Evolutionary conservation across 2,329 filamentous ascomycete species (phyloP), one percentile per base, ranked within the genome.

Genomic region (Thelonectria blattea): DNA sequence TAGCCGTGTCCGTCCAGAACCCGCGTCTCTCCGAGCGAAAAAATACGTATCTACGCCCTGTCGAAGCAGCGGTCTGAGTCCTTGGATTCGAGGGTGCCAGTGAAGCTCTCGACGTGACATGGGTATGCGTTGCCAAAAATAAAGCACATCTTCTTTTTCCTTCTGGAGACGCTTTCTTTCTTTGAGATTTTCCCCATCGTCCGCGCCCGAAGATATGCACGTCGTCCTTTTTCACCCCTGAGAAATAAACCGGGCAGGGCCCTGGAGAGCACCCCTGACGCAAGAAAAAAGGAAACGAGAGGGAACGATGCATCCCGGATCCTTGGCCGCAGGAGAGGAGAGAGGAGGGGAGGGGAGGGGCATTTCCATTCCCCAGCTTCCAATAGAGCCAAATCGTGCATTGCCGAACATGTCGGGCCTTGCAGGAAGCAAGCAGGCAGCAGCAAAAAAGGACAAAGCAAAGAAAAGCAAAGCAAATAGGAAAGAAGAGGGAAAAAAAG

Each of bases 91-190:
- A 34, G 42, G 45, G 47, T 43, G 47, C 22, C 41, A 60, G 52
- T 46, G 52, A 48, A 47, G 41, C 24, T 55, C 37, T 42, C 47
- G 42, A 27, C 42, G 18, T n/a, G 47, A 51, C 51, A 55, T 51
- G 47, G 57, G 37, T 52, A 18, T 30, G 20, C 15, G 45, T 30
- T 52, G 50, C 42, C 34, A 60, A 49, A 51, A 45, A 30, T 30
- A 42, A 51, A 56, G 27, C 42, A n/a, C n/a, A n/a, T n/a, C n/a
- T n/a, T n/a, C n/a, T n/a, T n/a, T n/a, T n/a, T n/a, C n/a, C n/a
- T n/a, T n/a, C n/a, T n/a, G 22, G 22, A 24, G 22, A 24, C 27
- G 8, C 8, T 30, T 30, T 30, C 8, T 30, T 30, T 30, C 9
- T 7, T 30, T 30, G 2, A 30, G 27, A 30, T 30, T 24, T 24